Conservation (phyloP, 2,329 filamentous ascomycete species). For the Dothideomycetidae sp. region DNA sequence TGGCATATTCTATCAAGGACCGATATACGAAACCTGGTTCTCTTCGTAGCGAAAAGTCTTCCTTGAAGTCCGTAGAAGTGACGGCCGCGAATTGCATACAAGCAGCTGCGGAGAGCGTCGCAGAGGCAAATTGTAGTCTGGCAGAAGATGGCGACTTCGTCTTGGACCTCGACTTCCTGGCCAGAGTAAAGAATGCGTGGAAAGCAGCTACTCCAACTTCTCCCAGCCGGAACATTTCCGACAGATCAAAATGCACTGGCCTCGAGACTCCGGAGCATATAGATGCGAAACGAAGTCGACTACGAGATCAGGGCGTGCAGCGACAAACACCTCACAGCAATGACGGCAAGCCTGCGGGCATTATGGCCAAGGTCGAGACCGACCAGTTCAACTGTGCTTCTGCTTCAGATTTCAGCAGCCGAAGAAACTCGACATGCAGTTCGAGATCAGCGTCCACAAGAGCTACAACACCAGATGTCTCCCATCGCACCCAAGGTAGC, state of each 20-base stretch:
- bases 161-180: not conserved
- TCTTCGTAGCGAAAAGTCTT: too few species aligned
- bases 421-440: conserved; percentile 66
- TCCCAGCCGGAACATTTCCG: too few species aligned
- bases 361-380: not conserved
- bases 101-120: conserved; percentile 79
- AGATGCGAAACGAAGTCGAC: too few species aligned
- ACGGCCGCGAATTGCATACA: conserved; percentile 76
- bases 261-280: too few species aligned
- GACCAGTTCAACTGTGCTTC: not conserved
- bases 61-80: conserved; percentile 24
- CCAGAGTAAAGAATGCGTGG: not conserved
- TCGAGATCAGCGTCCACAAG: conserved; percentile 71
- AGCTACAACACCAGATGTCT: conserved; percentile 65
- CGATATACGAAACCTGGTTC: too few species aligned
- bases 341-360: not conserved
- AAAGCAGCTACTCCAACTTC: too few species aligned
- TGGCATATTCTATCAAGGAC: too few species aligned
- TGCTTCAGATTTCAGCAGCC: conserved; percentile 29
- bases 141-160: conserved; percentile 40
- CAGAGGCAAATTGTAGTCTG: conserved; percentile 64
- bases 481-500: not conserved
- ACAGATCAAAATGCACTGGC: too few species aligned
- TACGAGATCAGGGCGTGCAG: too few species aligned
- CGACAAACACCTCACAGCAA: too few species aligned